These are phyloP conservation scores for Pseudozyma sp. DNA, from an alignment of 1,284 basidiomycete species.

Conservation along the genomic window DNA sequence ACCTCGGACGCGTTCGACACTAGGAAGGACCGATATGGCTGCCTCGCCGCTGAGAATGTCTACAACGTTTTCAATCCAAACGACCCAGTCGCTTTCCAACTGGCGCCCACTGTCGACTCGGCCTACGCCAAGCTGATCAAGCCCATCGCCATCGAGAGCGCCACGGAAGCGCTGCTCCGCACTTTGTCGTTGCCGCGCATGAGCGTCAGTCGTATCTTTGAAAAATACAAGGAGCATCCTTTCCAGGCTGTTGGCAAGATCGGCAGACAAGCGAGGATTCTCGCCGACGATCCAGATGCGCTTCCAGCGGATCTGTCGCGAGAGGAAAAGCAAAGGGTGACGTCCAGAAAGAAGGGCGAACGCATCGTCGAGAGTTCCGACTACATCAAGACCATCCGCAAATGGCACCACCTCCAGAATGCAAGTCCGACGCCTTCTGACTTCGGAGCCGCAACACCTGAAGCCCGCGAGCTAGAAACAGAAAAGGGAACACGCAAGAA, in stretches of 20 bases:
- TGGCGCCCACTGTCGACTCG: slow-evolving; percentile 68
- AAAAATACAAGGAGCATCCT: slow-evolving; percentile 49
- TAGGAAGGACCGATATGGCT: slow-evolving; percentile 72
- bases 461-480: slow-evolving; percentile 6
- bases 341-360: slow-evolving; percentile 14
- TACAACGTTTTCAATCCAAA: slow-evolving; percentile 71
- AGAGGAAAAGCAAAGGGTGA: slow-evolving; percentile 12
- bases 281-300: slow-evolving; percentile 9
- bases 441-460: slow-evolving; percentile 5
- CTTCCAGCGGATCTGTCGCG: slow-evolving; percentile 17
- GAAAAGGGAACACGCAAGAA: slow-evolving; percentile 27
- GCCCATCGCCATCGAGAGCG: slow-evolving; percentile 67
- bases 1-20: slow-evolving; percentile 68
- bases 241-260: slow-evolving; percentile 48
- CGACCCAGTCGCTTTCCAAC: slow-evolving; percentile 70
- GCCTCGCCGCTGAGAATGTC: slow-evolving; percentile 72
- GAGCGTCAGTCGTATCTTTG: slow-evolving; percentile 65
- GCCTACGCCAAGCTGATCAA: slow-evolving; percentile 67
- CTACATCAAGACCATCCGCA: slow-evolving; percentile 42
- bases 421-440: background rate
- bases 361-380: slow-evolving; percentile 30
- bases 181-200: slow-evolving; percentile 62
- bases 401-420: slow-evolving; percentile 32
- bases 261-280: slow-evolving; percentile 13
- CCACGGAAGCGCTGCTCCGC: slow-evolving; percentile 62